A percentile compares a stretch with the other conserved stretches of the same genome.
Conservation (phyloP, 164 flowering plant genomes). For the Aristolochia fimbriata region DNA sequence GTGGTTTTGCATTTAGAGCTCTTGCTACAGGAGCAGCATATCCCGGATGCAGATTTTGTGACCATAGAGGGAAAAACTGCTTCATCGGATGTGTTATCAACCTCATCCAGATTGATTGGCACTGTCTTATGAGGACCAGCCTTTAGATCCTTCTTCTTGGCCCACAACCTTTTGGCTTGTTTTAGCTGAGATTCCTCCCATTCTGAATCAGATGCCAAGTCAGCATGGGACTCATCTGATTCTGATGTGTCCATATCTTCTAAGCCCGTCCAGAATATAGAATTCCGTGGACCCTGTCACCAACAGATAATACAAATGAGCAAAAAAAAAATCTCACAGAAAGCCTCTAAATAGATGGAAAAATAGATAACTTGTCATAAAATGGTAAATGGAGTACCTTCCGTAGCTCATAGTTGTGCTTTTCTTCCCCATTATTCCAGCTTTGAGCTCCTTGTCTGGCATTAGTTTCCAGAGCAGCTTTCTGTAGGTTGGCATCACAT, state of each 20-base stretch:
- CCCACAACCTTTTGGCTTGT: conserved; percentile 15
- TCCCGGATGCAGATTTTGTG: conserved; percentile 10
- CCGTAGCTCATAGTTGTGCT: conserved; percentile 47
- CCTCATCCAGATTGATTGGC: background rate
- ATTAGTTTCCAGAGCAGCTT: conserved; percentile 11
- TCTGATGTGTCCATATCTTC: conserved; percentile 95
- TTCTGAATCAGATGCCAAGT: conserved; percentile 19
- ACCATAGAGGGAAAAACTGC: background rate
- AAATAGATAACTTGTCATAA: conserved; percentile 4
- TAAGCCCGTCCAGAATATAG: conserved; percentile 20
- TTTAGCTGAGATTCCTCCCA: conserved; percentile 16
- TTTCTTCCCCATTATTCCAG: conserved; percentile 18
- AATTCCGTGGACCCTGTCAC: conserved; percentile 41
- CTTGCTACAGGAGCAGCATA: conserved; percentile 63
- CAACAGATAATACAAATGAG: background rate
- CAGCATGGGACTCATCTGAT: conserved; percentile 34
- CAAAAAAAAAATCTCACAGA: background rate
- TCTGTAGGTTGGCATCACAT: conserved; percentile 30
- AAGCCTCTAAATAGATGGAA: background rate
- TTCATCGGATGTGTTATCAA: conserved; percentile 17
- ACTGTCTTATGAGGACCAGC: conserved; percentile 10
- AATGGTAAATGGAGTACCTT: conserved; percentile 28
- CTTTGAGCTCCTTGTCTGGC: conserved; percentile 7
- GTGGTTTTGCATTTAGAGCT: conserved; percentile 54
- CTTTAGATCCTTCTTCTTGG: conserved; percentile 31